Evolutionary conservation across 2,329 filamentous ascomycete genomes (phyloP), one percentile per base, ranked within the genome.

Genomic region (Karstenula rhodostoma): DNA sequence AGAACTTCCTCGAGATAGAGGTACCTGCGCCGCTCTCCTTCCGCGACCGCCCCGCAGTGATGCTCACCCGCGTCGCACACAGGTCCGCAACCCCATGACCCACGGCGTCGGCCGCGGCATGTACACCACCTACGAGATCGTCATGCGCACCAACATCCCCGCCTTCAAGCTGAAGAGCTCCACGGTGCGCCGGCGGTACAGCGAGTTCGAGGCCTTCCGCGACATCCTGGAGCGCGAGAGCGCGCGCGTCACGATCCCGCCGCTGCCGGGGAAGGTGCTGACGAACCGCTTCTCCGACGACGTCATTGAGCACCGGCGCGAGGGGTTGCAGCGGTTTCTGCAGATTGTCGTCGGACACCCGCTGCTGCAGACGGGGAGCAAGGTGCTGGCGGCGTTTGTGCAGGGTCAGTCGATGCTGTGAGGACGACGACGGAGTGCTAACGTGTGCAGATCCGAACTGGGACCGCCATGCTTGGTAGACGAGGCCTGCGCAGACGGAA

Each of bases 1-100:
- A 99, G 85, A 99, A 99, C 84, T 97, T 98, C 77, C 87, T 99
- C 57, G 95, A 99, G 84, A 97, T 99, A 66, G 95, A 99, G 85
- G 94, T 95, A 79, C 29, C 29, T 9, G 8, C 52, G 63, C 5
- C 49, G 27, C 44, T 25, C 58, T 13, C 55, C 56, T 47, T 61
- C 57, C 32, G 56, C 59, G 27, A 46, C 46, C 57, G 51, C 58
- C 44, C 37, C 60, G 52, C 62, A 57, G 65, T 64, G 50, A 19
- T 58, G 46, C 67, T 64, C 47, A 33, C 27, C 29, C 1, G 15
- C 10, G 60, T 23, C 29, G 19, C 53, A 19, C 59, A 67, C 78
- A 96, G 93, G 93, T 98, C 71, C 91, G 91, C 77, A 95, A 95
- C 78, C 95, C 95, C 35, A 90, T 93, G 81, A 97, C 94, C 29